Conservation (phyloP, 345 rosid genomes). For the Citrus sinensis region DVS_A1.0 CM039169.1:29389501-29390000, state of each 20-base stretch:
- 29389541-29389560: constrained; percentile 12
- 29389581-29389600: neutral
- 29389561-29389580: neutral
- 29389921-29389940: neutral
- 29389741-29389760: neutral
- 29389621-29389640: neutral
- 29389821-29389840: neutral
- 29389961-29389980: too few relatives aligned
- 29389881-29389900: neutral
- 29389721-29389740: neutral
- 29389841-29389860: neutral
- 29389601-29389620: neutral
- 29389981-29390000: neutral
- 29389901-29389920: neutral
- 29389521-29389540: constrained; percentile 2
- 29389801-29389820: neutral
- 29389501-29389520: neutral
- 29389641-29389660: neutral
- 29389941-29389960: neutral
- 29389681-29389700: constrained; percentile 6
- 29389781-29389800: neutral
- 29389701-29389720: neutral
- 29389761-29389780: neutral
- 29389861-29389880: constrained; percentile 9
- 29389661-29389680: neutral